Percentiles rank a stretch among this genome's conserved stretches.
phyloP scores from a whole-genome alignment of 192 early-diverging fungal genomes.

The Umbelopsis vinacea region DNA sequence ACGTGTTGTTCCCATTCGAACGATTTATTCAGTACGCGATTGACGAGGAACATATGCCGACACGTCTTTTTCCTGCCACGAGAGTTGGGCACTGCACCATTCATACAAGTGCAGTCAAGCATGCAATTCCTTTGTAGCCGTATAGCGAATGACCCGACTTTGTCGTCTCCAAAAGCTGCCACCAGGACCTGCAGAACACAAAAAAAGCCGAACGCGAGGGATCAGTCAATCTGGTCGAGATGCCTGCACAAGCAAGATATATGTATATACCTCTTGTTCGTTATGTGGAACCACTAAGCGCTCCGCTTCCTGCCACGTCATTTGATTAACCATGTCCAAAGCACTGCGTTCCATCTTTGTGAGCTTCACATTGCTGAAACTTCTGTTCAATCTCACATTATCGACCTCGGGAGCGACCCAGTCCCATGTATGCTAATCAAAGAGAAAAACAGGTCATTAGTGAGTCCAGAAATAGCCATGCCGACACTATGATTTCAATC shows the following conservation, averaged over 20 bases:
- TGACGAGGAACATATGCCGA: conserved; percentile 13
- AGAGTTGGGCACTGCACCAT: background rate
- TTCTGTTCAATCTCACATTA: background rate
- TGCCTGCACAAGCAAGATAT: too few relatives aligned
- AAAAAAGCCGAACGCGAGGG: background rate
- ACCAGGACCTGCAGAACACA: background rate
- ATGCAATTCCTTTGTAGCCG: conserved; percentile 1
- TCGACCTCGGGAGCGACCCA: conserved; percentile 16
- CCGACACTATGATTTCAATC: background rate
- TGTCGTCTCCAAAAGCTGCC: conserved; percentile 1
- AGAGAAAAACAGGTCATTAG: background rate
- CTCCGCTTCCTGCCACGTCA: background rate
- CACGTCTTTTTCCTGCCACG: conserved; percentile 11
- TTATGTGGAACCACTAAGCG: background rate
- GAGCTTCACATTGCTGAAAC: conserved; percentile 12
- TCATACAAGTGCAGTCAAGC: conserved; percentile 1
- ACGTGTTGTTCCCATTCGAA: conserved; percentile 23
- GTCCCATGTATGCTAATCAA: background rate
- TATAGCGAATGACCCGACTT: background rate
- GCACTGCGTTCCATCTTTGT: conserved; percentile 15
- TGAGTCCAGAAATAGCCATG: too few relatives aligned
- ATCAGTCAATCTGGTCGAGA: background rate
- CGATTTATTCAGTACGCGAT: conserved; percentile 14
- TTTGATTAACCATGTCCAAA: background rate
- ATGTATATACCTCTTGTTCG: conserved; percentile 12